phyloP scores from a whole-genome alignment of 2,329 filamentous ascomycete species.

The Pseudocercospora fijiensis region DNA sequence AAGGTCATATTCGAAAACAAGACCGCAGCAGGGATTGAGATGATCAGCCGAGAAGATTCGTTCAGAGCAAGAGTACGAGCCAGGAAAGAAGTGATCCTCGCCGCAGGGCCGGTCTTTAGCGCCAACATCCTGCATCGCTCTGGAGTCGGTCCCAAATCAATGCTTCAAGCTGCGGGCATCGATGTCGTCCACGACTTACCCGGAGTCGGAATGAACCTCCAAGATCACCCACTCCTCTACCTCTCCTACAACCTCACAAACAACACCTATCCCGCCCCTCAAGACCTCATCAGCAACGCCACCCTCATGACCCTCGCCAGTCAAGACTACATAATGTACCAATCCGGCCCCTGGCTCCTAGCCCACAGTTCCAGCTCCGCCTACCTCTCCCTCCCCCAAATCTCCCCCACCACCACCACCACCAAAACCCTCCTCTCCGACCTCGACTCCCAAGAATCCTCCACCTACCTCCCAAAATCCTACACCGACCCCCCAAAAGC shows the following conservation, averaged over 20 bases:
- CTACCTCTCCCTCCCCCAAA: conserved; percentile 22
- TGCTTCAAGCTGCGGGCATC: conserved; percentile 47
- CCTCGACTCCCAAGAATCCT: conserved; percentile 20
- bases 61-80: conserved; percentile 14
- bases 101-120: conserved; percentile 56
- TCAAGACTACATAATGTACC: conserved; percentile 17
- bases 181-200: conserved; percentile 43
- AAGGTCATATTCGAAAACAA: conserved; percentile 5
- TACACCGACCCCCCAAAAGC: conserved; percentile 17
- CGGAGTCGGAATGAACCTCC: conserved; percentile 52
- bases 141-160: conserved; percentile 52
- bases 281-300: conserved; percentile 16
- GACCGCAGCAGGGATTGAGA: conserved; percentile 8
- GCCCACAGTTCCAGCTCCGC: conserved; percentile 25
- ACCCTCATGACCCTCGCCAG: conserved; percentile 8
- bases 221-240: conserved; percentile 45
- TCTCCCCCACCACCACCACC: not conserved
- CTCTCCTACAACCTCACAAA: conserved; percentile 17
- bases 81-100: conserved; percentile 55
- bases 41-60: conserved; percentile 11
- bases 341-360: conserved; percentile 17
- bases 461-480: conserved; percentile 22
- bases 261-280: conserved; percentile 16
- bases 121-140: conserved; percentile 60
- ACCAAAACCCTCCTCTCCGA: conserved; percentile 20